These are phyloP conservation scores for Oenanthe sinensis DNA, from an alignment of 129 eudicot species.

Conservation along the genomic window DNA sequence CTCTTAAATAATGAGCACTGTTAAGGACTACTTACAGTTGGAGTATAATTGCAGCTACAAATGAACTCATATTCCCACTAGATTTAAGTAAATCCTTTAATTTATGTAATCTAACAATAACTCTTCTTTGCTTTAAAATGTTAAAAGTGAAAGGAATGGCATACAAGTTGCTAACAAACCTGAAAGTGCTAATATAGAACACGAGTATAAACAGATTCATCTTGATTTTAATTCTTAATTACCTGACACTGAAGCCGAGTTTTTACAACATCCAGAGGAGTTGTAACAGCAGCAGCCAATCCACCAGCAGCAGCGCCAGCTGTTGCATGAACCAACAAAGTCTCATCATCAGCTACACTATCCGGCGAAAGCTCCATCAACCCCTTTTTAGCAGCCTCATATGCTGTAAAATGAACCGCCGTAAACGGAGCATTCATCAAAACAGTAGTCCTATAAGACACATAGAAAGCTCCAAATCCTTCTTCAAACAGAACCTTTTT, in stretches of 20 bases:
- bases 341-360: conserved; percentile 29
- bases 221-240: conserved; percentile 4
- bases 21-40: too few species aligned
- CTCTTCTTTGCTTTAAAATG: not conserved
- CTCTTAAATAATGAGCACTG: not conserved
- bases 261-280: conserved; percentile 47
- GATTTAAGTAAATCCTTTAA: too few species aligned
- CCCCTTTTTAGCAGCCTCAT: conserved; percentile 35
- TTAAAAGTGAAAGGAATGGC: not conserved
- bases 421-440: conserved; percentile 48
- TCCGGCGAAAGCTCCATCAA: conserved; percentile 34
- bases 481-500: conserved; percentile 29
- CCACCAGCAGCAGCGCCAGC: conserved; percentile 47
- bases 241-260: conserved; percentile 50
- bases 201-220: not conserved
- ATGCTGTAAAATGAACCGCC: conserved; percentile 36
- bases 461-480: conserved; percentile 36
- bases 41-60: too few species aligned
- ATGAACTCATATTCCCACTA: too few species aligned
- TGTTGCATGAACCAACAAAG: conserved; percentile 36
- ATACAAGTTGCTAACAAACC: not conserved
- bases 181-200: not conserved
- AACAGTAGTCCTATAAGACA: conserved; percentile 32
- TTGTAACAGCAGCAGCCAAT: conserved; percentile 33
- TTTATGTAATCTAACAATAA: not conserved